phyloP scores from a whole-genome alignment of 2,329 filamentous ascomycete genomes.

The Saccharata proteae region DNA sequence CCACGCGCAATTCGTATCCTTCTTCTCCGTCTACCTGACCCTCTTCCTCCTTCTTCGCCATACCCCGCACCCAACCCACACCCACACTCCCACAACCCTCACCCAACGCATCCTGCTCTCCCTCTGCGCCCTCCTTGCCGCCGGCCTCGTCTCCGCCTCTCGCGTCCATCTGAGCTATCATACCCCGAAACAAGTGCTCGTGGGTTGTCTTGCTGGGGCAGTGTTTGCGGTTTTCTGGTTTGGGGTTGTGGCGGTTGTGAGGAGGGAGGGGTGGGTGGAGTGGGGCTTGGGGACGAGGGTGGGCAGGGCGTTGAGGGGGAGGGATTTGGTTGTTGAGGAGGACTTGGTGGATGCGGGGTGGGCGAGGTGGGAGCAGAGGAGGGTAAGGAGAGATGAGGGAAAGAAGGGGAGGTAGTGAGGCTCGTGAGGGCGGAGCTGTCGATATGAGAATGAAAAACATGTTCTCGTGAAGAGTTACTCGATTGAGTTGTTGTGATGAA shows the following conservation, averaged over 20 bases:
- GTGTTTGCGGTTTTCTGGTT: conserved; percentile 72
- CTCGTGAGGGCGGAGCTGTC: no score
- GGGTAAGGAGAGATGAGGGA: conserved; percentile 15
- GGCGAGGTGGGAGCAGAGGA: conserved; percentile 69
- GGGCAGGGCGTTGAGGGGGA: conserved; percentile 55
- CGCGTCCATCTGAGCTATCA: conserved; percentile 90
- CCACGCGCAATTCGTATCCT: conserved; percentile 88
- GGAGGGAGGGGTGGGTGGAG: conserved; percentile 56
- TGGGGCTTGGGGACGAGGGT: conserved; percentile 59
- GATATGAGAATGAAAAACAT: no score
- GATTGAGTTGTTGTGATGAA: no score
- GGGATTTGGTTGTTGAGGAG: conserved; percentile 78
- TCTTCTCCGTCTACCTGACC: conserved; percentile 73
- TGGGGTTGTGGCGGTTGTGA: conserved; percentile 50
- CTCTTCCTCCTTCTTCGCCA: conserved; percentile 81
- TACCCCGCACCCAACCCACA: conserved; percentile 32
- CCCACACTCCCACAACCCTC: conserved; percentile 45
- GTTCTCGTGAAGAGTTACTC: no score
- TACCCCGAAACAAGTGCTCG: conserved; percentile 75
- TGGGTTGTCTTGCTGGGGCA: conserved; percentile 59
- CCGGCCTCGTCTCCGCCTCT: conserved; percentile 56
- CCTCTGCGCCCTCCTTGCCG: conserved; percentile 26
- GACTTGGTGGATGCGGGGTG: conserved; percentile 85
- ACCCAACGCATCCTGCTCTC: conserved; percentile 47
- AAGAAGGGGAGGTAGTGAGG: conserved; percentile 12